Percentiles rank a stretch among this genome's conserved stretches.
Evolutionary conservation across 2,329 filamentous ascomycete genomes (phyloP).

Genomic region (Pezicula radicicola): DNA sequence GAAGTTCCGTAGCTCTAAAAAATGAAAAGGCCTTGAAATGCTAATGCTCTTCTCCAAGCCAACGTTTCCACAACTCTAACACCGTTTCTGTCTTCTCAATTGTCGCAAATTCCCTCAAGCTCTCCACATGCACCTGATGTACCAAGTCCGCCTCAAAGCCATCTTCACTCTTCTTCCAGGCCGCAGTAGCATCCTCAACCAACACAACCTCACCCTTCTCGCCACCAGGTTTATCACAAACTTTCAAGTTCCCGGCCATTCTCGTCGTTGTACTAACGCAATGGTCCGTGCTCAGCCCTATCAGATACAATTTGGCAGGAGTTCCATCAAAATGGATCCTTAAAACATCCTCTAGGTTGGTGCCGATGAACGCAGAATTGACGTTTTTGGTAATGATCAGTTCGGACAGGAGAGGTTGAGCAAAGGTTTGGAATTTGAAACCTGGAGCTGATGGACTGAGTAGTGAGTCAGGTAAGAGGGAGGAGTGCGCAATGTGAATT

Average conservation of each 20-base stretch:
- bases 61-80: slow-evolving; percentile 14
- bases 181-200: slow-evolving; percentile 43
- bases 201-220: slow-evolving; percentile 35
- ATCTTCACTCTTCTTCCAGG: slow-evolving; percentile 35
- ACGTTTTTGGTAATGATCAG: slow-evolving; percentile 39
- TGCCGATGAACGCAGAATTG: slow-evolving; percentile 45
- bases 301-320: slow-evolving; percentile 22
- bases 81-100: slow-evolving; percentile 35
- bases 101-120: slow-evolving; percentile 43
- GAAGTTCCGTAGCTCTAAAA: too few relatives aligned
- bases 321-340: slow-evolving; percentile 16
- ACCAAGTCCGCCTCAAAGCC: slow-evolving; percentile 42
- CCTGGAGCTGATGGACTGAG: slow-evolving; percentile 32
- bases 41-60: background rate
- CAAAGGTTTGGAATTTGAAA: slow-evolving; percentile 12
- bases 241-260: slow-evolving; percentile 43
- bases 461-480: slow-evolving; percentile 28
- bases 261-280: slow-evolving; percentile 45
- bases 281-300: slow-evolving; percentile 45
- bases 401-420: slow-evolving; percentile 31
- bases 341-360: slow-evolving; percentile 35
- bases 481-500: slow-evolving; percentile 44
- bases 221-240: slow-evolving; percentile 31
- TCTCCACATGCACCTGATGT: slow-evolving; percentile 40
- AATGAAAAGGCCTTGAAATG: too few relatives aligned